Percentiles rank a stretch among this genome's conserved stretches.
These are phyloP conservation scores for Cymbopogon citratus DNA, from an alignment of 176 grass and related monocot genomes.

Conservation along the genomic window DNA sequence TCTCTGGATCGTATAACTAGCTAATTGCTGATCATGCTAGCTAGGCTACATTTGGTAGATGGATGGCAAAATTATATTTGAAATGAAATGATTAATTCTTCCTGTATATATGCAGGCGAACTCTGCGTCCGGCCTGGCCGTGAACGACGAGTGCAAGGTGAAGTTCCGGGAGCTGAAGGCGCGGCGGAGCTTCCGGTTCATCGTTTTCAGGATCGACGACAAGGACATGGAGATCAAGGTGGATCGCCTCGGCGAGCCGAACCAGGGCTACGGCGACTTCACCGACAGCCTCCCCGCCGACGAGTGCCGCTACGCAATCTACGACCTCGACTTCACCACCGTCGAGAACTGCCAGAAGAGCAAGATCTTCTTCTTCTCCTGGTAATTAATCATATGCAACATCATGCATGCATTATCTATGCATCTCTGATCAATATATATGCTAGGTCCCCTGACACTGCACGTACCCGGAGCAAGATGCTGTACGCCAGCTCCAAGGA, in stretches of 20 bases:
- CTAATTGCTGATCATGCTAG: neutral
- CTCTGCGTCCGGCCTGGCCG: slow-evolving; percentile 57
- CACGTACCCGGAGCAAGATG: slow-evolving; percentile 56
- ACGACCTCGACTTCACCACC: slow-evolving; percentile 78
- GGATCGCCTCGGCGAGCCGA: slow-evolving; percentile 53
- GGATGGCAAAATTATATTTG: too few relatives aligned
- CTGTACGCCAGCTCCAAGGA: slow-evolving; percentile 59
- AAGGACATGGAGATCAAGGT: slow-evolving; percentile 68
- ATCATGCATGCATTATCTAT: too few relatives aligned
- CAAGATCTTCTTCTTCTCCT: slow-evolving; percentile 96
- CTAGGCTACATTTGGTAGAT: neutral
- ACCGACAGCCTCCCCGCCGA: slow-evolving; percentile 54
- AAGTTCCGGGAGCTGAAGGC: slow-evolving; percentile 67
- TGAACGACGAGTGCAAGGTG: slow-evolving; percentile 69
- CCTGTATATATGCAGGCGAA: slow-evolving; percentile 34
- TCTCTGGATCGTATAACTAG: neutral
- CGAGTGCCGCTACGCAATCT: slow-evolving; percentile 81
- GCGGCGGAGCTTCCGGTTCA: slow-evolving; percentile 59
- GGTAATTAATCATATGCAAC: slow-evolving; percentile 13
- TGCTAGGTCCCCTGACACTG: slow-evolving; percentile 49
- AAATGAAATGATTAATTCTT: neutral
- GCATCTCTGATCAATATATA: too few relatives aligned
- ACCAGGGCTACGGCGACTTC: slow-evolving; percentile 64
- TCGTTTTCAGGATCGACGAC: slow-evolving; percentile 68
- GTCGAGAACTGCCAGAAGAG: slow-evolving; percentile 95